phyloP scores from a whole-genome alignment of 2,329 filamentous ascomycete species.

The Ascochyta rabiei region DNA sequence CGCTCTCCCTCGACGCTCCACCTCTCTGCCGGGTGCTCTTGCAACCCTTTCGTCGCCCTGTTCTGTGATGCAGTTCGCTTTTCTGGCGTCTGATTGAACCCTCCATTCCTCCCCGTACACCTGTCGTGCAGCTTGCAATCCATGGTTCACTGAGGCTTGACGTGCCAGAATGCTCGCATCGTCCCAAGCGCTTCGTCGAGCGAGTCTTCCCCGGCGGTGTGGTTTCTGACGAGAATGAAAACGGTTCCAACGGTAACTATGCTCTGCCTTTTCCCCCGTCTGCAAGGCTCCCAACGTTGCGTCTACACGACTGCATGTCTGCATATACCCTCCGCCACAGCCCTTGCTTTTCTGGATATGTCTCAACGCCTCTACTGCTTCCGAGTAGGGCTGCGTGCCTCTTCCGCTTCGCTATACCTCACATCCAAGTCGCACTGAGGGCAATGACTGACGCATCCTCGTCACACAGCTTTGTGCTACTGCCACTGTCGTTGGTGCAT shows the following conservation, averaged over 20 bases:
- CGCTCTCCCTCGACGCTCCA: constrained; percentile 39
- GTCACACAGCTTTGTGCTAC: constrained; percentile 65
- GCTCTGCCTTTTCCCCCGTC: constrained; percentile 24
- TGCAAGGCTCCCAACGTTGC: constrained; percentile 16
- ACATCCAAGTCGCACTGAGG: constrained; percentile 31
- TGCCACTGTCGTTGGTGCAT: constrained; percentile 65
- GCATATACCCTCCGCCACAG: constrained; percentile 14
- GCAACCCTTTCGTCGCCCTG: constrained; percentile 27
- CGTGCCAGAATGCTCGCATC: constrained; percentile 51
- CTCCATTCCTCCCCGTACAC: constrained; percentile 24
- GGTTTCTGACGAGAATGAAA: constrained; percentile 52
- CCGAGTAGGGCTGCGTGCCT: constrained; percentile 33
- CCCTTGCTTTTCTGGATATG: constrained; percentile 42
- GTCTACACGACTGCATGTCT: constrained; percentile 11
- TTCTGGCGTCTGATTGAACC: constrained; percentile 28
- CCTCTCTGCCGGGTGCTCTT: constrained; percentile 34
- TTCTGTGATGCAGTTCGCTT: constrained; percentile 31
- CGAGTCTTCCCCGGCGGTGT: constrained; percentile 46
- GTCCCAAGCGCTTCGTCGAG: constrained; percentile 46
- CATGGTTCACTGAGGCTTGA: constrained; percentile 36
- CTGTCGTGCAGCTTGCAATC: constrained; percentile 27
- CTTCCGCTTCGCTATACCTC: constrained; percentile 32
- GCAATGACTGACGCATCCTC: constrained; percentile 46
- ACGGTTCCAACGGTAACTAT: constrained; percentile 53
- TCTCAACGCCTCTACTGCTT: constrained; percentile 28